These are phyloP conservation scores for Metroxylon sagu DNA, from an alignment of 176 grass and related monocot species.

Conservation along the genomic window DNA sequence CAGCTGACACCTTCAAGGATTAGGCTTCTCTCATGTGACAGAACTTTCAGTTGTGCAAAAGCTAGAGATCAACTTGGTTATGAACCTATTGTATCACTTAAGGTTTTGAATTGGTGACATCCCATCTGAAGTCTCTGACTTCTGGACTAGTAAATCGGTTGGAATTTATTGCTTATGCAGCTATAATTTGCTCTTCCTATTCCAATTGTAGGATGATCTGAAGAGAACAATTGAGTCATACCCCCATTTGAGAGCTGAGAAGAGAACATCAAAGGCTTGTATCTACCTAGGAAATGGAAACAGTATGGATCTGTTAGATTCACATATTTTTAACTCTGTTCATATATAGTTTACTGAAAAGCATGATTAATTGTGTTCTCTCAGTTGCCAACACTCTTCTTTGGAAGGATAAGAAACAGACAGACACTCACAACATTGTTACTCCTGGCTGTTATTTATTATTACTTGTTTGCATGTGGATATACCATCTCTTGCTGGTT, in stretches of 20 bases:
- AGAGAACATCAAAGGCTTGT: slow-evolving; percentile 65
- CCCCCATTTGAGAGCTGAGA: slow-evolving; percentile 63
- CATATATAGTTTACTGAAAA: background rate
- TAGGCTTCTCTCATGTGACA: slow-evolving; percentile 82
- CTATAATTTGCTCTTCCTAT: slow-evolving; percentile 6
- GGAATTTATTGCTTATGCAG: background rate
- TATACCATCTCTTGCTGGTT: slow-evolving; percentile 70
- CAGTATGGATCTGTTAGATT: slow-evolving; percentile 26
- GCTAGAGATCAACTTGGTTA: slow-evolving; percentile 88
- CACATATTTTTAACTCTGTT: slow-evolving; percentile 3
- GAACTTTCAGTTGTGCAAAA: slow-evolving; percentile 77
- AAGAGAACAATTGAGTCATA: slow-evolving; percentile 78
- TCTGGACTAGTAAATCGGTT: slow-evolving; percentile 5
- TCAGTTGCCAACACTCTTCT: slow-evolving; percentile 91
- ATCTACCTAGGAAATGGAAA: slow-evolving; percentile 86
- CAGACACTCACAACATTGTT: slow-evolving; percentile 42
- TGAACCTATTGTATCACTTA: slow-evolving; percentile 80
- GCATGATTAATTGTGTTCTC: background rate
- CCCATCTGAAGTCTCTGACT: background rate
- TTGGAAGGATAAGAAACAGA: slow-evolving; percentile 87
- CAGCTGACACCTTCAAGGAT: slow-evolving; percentile 97
- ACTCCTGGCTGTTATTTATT: slow-evolving; percentile 62
- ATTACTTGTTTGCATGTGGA: slow-evolving; percentile 88
- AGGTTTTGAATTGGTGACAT: slow-evolving; percentile 27
- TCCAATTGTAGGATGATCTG: slow-evolving; percentile 68